phyloP scores from a whole-genome alignment of 2,329 filamentous ascomycete species.

The Pseudogymnoascus sp. region DNA sequence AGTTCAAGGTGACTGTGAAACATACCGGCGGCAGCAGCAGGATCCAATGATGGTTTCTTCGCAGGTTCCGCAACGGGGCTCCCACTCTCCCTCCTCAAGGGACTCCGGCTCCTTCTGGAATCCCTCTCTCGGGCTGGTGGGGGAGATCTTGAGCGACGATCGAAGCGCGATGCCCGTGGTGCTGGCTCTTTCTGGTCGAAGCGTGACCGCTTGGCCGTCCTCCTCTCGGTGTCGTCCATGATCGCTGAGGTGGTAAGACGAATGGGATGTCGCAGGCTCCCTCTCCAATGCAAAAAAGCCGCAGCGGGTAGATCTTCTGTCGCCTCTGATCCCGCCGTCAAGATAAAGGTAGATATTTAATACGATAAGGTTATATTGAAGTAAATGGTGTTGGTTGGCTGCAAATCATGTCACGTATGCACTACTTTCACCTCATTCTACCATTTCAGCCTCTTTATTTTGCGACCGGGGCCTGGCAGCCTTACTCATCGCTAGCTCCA shows the following conservation, averaged over 20 bases:
- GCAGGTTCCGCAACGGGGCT: slow-evolving; percentile 26
- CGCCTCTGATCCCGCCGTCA: neutral
- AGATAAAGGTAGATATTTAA: neutral
- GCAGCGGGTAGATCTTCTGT: neutral
- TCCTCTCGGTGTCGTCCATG: slow-evolving; percentile 73
- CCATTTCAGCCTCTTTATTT: slow-evolving; percentile 6
- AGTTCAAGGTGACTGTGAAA: slow-evolving; percentile 17
- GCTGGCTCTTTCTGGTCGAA: slow-evolving; percentile 89
- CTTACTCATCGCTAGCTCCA: slow-evolving; percentile 10
- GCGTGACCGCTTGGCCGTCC: slow-evolving; percentile 71
- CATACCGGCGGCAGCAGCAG: slow-evolving; percentile 70
- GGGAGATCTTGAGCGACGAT: slow-evolving; percentile 83
- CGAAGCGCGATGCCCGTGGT: slow-evolving; percentile 70
- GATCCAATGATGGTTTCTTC: slow-evolving; percentile 48
- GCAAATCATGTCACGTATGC: slow-evolving; percentile 1
- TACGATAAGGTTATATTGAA: neutral
- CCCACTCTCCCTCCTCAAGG: slow-evolving; percentile 34
- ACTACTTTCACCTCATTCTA: neutral
- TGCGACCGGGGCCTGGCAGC: neutral
- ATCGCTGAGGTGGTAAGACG: slow-evolving; percentile 12
- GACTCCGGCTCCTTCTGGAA: slow-evolving; percentile 67
- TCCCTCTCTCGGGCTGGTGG: slow-evolving; percentile 56
- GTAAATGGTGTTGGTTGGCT: neutral
- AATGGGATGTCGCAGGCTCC: too few relatives aligned
- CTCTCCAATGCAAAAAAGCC: too few relatives aligned